Conservation (phyloP, 1,139 yeast genomes). For the Insectozyma bohioensis region DNA sequence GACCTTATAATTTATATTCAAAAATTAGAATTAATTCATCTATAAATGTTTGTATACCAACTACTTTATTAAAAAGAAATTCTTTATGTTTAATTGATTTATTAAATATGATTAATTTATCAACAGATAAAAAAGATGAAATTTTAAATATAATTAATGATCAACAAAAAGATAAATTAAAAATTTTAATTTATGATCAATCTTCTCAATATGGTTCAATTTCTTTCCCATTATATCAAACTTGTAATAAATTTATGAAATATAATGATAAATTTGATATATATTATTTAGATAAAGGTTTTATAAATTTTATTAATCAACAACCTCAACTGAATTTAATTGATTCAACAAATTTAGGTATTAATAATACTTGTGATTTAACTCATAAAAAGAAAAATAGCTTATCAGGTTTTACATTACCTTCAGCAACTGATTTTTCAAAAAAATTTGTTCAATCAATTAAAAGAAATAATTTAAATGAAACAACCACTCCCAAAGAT, state of each 20-base stretch:
- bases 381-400: conserved; percentile 9
- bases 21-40: conserved; percentile 28
- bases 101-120: conserved; percentile 28
- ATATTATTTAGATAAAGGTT: conserved; percentile 40
- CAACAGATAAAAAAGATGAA: conserved; percentile 11
- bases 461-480: conserved; percentile 21
- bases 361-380: conserved; percentile 3
- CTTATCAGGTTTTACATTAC: conserved; percentile 36
- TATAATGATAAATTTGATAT: conserved; percentile 27
- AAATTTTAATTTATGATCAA: conserved; percentile 54
- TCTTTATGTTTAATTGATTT: conserved; percentile 33
- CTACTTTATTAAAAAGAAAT: conserved; percentile 39
- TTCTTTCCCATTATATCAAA: conserved; percentile 41
- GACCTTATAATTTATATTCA: conserved; percentile 37
- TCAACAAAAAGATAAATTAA: conserved; percentile 17
- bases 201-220: conserved; percentile 26
- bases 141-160: conserved; percentile 3
- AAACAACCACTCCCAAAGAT: too few relatives aligned
- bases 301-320: conserved; percentile 14
- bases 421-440: conserved; percentile 33
- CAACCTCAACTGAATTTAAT: conserved; percentile 2
- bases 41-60: conserved; percentile 40
- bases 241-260: conserved; percentile 38
- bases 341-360: conserved; percentile 1
- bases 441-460: conserved; percentile 33